A percentile compares a stretch with the other conserved stretches of the same genome.
Evolutionary conservation across 192 early-diverging fungal species (phyloP).

Genomic region (Phlyctochytrium planicorne): DNA sequence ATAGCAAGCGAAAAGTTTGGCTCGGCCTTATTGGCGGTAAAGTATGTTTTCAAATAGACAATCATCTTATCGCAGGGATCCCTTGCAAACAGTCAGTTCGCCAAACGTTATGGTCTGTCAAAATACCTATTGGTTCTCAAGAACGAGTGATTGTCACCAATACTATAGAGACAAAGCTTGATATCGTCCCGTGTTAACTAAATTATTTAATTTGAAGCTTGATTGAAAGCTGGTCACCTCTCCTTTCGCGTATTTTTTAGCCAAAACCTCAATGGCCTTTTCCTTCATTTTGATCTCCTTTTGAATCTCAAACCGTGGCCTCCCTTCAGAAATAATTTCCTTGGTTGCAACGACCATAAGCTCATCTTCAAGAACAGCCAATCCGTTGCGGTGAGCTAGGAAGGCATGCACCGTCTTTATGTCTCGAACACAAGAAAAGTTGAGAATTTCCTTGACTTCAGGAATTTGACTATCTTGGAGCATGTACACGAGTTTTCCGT

Average conservation of each 20-base stretch:
- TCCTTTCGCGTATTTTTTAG: conserved; percentile 70
- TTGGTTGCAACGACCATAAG: conserved; percentile 67
- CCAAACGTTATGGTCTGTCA: conserved; percentile 30
- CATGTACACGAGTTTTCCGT: conserved; percentile 96
- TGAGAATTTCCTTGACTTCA: conserved; percentile 68
- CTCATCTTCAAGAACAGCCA: conserved; percentile 77
- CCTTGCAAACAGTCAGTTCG: conserved; percentile 28
- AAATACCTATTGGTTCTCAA: conserved; percentile 57
- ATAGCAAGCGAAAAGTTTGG: conserved; percentile 77
- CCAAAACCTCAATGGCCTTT: conserved; percentile 82
- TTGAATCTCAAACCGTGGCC: conserved; percentile 50
- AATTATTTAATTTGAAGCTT: neutral
- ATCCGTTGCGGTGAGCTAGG: conserved; percentile 64
- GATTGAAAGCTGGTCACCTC: conserved; percentile 10
- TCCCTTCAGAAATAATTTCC: conserved; percentile 52
- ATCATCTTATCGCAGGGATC: conserved; percentile 96
- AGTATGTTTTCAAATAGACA: conserved; percentile 68
- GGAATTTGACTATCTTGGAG: conserved; percentile 60
- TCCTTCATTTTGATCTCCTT: conserved; percentile 89
- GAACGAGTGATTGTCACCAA: conserved; percentile 97
- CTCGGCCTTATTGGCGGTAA: conserved; percentile 65
- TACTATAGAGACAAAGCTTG: conserved; percentile 86
- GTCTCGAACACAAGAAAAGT: conserved; percentile 74
- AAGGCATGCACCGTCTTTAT: conserved; percentile 89
- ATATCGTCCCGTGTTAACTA: conserved; percentile 47